These are phyloP conservation scores for Mercurialis annua DNA, from an alignment of 345 rosid genomes.

Conservation along the genomic window DNA sequence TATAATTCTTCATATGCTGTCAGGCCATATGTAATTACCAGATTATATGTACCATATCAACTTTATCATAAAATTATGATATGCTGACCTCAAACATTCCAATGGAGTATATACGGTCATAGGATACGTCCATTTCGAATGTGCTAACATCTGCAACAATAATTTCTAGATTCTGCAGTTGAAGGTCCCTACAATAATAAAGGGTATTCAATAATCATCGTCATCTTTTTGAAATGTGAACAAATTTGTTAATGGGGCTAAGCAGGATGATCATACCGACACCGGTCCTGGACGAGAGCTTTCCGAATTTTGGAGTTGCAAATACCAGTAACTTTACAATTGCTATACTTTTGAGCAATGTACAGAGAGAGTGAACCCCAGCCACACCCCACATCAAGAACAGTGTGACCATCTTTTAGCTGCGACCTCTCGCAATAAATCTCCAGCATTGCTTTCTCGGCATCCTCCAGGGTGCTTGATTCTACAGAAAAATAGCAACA, in stretches of 20 bases:
- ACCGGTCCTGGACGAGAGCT: constrained; percentile 56
- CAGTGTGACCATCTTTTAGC: constrained; percentile 64
- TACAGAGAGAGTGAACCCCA: constrained; percentile 83
- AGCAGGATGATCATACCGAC: constrained; percentile 40
- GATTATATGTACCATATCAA: background rate
- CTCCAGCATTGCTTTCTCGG: constrained; percentile 75
- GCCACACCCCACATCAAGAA: constrained; percentile 90
- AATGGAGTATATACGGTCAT: constrained; percentile 66
- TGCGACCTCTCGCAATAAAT: constrained; percentile 65
- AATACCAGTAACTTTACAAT: constrained; percentile 70
- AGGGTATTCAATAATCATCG: background rate
- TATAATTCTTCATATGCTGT: constrained; percentile 88
- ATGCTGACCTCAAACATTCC: constrained; percentile 80
- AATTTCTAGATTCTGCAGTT: constrained; percentile 64
- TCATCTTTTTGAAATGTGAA: background rate
- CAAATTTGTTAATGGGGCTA: background rate
- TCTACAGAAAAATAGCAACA: constrained; percentile 66
- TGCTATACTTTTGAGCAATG: constrained; percentile 62
- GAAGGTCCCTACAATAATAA: constrained; percentile 44
- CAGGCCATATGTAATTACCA: background rate
- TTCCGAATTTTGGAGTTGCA: constrained; percentile 85
- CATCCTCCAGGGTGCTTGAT: constrained; percentile 62
- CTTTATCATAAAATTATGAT: background rate
- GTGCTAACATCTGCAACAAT: constrained; percentile 78
- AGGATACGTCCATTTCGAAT: constrained; percentile 68